Conservation (phyloP, 495 filamentous ascomycete species). For the Penicillium cosmopolitanum region DNA sequence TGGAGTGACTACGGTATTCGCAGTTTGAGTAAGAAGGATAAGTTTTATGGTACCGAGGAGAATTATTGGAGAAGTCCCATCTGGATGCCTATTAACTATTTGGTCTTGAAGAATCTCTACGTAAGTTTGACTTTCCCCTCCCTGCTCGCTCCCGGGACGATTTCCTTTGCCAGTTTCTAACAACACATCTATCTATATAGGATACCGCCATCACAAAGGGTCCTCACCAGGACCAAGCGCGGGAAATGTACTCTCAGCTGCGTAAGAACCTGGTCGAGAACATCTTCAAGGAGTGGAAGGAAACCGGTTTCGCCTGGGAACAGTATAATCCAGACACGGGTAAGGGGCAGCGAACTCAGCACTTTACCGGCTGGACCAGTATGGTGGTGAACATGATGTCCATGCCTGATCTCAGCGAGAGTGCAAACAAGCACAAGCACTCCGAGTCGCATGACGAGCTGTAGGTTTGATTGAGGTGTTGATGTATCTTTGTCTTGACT, state of each 20-base stretch:
- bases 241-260: slow-evolving; percentile 73
- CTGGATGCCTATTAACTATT: slow-evolving; percentile 98
- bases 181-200: slow-evolving; percentile 22
- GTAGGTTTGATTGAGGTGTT: slow-evolving; percentile 22
- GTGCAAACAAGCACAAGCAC: slow-evolving; percentile 21
- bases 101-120: slow-evolving; percentile 79
- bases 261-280: slow-evolving; percentile 86
- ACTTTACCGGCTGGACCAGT: slow-evolving; percentile 98
- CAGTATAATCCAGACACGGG: slow-evolving; percentile 97
- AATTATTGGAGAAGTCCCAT: slow-evolving; percentile 97
- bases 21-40: slow-evolving; percentile 82
- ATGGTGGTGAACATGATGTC: slow-evolving; percentile 97
- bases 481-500: slow-evolving; percentile 19
- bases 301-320: slow-evolving; percentile 97
- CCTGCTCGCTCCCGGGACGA: background rate
- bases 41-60: slow-evolving; percentile 85
- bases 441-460: slow-evolving; percentile 44
- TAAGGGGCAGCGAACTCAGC: slow-evolving; percentile 89
- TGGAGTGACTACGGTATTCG: slow-evolving; percentile 86
- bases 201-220: slow-evolving; percentile 54
- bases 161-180: too few relatives aligned
- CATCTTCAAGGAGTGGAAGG: slow-evolving; percentile 83
- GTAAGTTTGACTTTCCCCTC: slow-evolving; percentile 60
- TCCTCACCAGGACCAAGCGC: slow-evolving; percentile 70
- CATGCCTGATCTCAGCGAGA: slow-evolving; percentile 66